Evolutionary conservation across 116 monocot genomes (phyloP).

Genomic region (Dioscorea cayenensis): DNA sequence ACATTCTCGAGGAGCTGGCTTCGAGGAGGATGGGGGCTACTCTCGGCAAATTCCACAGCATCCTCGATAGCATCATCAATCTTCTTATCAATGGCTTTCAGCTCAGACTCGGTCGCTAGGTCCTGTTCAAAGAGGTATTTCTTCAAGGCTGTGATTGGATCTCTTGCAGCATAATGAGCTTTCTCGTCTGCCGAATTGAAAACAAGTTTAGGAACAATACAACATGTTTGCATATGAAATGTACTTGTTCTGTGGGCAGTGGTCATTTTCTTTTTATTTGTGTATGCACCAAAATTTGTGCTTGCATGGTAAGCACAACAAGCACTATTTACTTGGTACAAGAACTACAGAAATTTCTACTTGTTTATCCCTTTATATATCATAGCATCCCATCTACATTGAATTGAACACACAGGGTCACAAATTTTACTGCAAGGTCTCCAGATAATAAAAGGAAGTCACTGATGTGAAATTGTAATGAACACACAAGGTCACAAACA

Average conservation of each 20-base stretch:
- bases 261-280: not conserved
- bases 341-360: too few relatives aligned
- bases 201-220: not conserved
- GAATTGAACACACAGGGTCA: too few relatives aligned
- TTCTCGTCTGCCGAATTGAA: slow-evolving; percentile 51
- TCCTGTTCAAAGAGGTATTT: slow-evolving; percentile 47
- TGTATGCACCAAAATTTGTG: too few relatives aligned
- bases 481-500: too few relatives aligned
- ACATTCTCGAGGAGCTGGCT: slow-evolving; percentile 71
- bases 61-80: slow-evolving; percentile 60
- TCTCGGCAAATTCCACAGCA: slow-evolving; percentile 68
- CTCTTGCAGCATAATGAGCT: slow-evolving; percentile 62
- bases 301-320: too few relatives aligned
- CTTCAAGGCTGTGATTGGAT: slow-evolving; percentile 55
- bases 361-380: too few relatives aligned
- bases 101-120: slow-evolving; percentile 43
- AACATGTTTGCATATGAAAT: too few relatives aligned
- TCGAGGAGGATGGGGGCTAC: slow-evolving; percentile 54
- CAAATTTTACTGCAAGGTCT: too few relatives aligned
- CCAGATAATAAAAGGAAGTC: too few relatives aligned
- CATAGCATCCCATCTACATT: too few relatives aligned
- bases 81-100: slow-evolving; percentile 62
- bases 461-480: too few relatives aligned
- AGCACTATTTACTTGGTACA: too few relatives aligned
- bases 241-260: not conserved